Conservation (phyloP, 768 basidiomycete genomes). For the Aureoboletus auriporus region DNA sequence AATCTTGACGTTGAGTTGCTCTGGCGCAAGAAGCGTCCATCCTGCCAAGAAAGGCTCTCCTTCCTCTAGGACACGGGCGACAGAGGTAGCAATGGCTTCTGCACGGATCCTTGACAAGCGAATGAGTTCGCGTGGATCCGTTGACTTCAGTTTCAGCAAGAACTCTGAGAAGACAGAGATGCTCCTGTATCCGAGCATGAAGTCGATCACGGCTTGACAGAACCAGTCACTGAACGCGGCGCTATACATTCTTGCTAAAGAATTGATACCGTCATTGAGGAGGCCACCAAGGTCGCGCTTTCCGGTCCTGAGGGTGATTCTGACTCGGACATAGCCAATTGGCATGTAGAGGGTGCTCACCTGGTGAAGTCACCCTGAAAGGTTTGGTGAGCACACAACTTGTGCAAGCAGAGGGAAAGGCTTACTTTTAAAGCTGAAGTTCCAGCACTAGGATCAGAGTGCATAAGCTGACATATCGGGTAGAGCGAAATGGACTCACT, state of each 20-base stretch:
- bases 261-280: slow-evolving; percentile 95
- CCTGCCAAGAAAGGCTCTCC: slow-evolving; percentile 77
- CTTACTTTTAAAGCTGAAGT: slow-evolving; percentile 92
- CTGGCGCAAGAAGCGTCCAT: slow-evolving; percentile 91
- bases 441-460: slow-evolving; percentile 62
- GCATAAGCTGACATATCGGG: background rate
- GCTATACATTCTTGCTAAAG: slow-evolving; percentile 84
- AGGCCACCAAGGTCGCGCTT: slow-evolving; percentile 90
- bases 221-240: slow-evolving; percentile 96
- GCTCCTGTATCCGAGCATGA: slow-evolving; percentile 84
- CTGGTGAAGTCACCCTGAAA: slow-evolving; percentile 82
- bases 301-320: slow-evolving; percentile 63
- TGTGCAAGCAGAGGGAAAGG: slow-evolving; percentile 2
- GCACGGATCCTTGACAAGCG: slow-evolving; percentile 85
- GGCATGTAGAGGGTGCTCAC: slow-evolving; percentile 31
- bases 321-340: slow-evolving; percentile 1
- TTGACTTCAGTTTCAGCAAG: slow-evolving; percentile 77
- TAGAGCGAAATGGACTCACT: slow-evolving; percentile 44
- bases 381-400: slow-evolving; percentile 4
- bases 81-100: slow-evolving; percentile 89
- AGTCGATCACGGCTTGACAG: slow-evolving; percentile 92
- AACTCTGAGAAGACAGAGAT: slow-evolving; percentile 92
- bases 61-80: slow-evolving; percentile 69
- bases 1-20: slow-evolving; percentile 64
- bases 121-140: slow-evolving; percentile 89